These are phyloP conservation scores for Pseudomassariella vexata DNA, from an alignment of 2,329 filamentous ascomycete genomes.

Conservation along the genomic window DNA sequence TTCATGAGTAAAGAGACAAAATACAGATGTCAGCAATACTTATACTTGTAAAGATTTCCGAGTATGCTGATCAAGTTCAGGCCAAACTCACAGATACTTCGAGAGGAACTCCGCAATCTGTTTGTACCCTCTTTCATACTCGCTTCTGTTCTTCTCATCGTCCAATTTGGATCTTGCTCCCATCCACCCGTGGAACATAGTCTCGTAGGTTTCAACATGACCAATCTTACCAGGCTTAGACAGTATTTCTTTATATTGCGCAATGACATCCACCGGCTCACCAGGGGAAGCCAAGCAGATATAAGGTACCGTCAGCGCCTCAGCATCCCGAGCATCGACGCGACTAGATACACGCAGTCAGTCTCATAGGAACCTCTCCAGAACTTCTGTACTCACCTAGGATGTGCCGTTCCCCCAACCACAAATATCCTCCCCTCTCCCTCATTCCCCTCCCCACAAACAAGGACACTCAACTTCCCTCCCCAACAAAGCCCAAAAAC, in stretches of 20 bases:
- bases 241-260: constrained; percentile 36
- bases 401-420: constrained; percentile 26
- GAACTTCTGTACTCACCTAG: constrained; percentile 21
- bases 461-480: constrained; percentile 35
- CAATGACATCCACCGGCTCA: constrained; percentile 37
- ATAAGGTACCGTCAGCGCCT: constrained; percentile 38
- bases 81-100: constrained; percentile 28
- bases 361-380: no score
- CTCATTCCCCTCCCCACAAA: constrained; percentile 28
- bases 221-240: constrained; percentile 31
- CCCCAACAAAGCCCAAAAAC: constrained; percentile 46
- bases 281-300: constrained; percentile 44
- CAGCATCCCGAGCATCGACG: constrained; percentile 34
- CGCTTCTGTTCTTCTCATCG: constrained; percentile 35
- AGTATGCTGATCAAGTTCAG: no score
- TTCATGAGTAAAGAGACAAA: no score
- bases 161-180: constrained; percentile 43
- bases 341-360: no score
- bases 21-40: no score
- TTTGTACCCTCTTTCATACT: constrained; percentile 44
- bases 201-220: constrained; percentile 41
- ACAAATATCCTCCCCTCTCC: constrained; percentile 29
- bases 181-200: constrained; percentile 56
- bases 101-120: constrained; percentile 35
- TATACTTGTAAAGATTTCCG: constrained; percentile 10